phyloP scores from a whole-genome alignment of 2,329 filamentous ascomycete genomes.

The Clonostachys byssicola region DNA sequence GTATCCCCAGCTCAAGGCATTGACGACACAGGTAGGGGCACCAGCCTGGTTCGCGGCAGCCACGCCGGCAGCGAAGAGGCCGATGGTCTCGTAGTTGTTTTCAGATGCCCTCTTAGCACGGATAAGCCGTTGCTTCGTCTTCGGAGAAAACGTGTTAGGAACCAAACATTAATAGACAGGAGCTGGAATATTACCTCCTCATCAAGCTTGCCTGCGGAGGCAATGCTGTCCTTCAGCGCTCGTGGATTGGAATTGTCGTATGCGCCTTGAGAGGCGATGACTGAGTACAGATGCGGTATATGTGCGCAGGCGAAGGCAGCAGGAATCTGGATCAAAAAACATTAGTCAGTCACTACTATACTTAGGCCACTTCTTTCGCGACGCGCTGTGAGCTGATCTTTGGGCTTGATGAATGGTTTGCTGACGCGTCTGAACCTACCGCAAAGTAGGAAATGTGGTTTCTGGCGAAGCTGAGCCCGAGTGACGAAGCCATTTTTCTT shows the following conservation, averaged over 20 bases:
- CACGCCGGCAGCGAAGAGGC: slow-evolving; percentile 34
- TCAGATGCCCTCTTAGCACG: slow-evolving; percentile 44
- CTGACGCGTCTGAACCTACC: slow-evolving; percentile 7
- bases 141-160: background rate
- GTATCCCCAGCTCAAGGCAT: slow-evolving; percentile 31
- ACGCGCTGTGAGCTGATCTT: background rate
- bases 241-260: slow-evolving; percentile 35
- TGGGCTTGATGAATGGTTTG: background rate
- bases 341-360: background rate
- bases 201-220: slow-evolving; percentile 22
- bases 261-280: slow-evolving; percentile 17
- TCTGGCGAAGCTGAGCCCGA: slow-evolving; percentile 25
- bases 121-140: slow-evolving; percentile 44
- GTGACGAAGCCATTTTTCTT: slow-evolving; percentile 18
- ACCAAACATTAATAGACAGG: background rate
- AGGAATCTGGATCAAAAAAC: slow-evolving; percentile 24
- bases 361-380: background rate
- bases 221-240: slow-evolving; percentile 18
- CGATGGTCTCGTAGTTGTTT: slow-evolving; percentile 39
- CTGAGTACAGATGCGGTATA: slow-evolving; percentile 27
- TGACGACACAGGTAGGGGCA: slow-evolving; percentile 28
- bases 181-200: slow-evolving; percentile 12
- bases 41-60: slow-evolving; percentile 40
- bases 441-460: slow-evolving; percentile 25
- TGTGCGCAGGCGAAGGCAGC: slow-evolving; percentile 27